Conservation (phyloP, 2,329 filamentous ascomycete genomes). For the Mycosphaerella arachidis region DNA sequence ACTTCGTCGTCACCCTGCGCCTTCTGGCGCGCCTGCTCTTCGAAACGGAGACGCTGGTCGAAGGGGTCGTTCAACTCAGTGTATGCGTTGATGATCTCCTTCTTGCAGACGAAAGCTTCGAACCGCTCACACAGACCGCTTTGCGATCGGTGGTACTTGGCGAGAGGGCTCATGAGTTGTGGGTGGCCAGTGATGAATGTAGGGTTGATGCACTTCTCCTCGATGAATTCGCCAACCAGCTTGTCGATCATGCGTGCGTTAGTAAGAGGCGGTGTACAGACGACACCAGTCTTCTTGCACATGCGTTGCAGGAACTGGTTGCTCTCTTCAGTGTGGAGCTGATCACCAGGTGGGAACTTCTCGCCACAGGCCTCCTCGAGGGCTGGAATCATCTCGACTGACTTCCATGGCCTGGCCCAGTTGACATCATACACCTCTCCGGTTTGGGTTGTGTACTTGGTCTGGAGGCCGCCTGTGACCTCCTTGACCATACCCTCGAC, state of each 20-base stretch:
- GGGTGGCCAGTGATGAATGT: conserved; percentile 85
- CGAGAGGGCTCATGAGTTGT: conserved; percentile 84
- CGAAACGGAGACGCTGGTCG: conserved; percentile 84
- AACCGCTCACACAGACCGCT: conserved; percentile 92
- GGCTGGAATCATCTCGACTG: conserved; percentile 91
- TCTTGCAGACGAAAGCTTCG: conserved; percentile 94
- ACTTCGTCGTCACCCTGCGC: conserved; percentile 95
- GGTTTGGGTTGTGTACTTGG: conserved; percentile 73
- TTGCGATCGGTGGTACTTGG: conserved; percentile 83
- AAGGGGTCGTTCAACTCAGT: conserved; percentile 98
- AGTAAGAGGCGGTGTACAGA: conserved; percentile 84
- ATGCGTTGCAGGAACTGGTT: conserved; percentile 80
- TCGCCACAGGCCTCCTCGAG: conserved; percentile 86
- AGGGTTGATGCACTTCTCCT: conserved; percentile 88
- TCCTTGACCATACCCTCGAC: conserved; percentile 85
- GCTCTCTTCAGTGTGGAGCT: conserved; percentile 85
- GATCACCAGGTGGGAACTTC: conserved; percentile 85
- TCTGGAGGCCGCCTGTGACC: conserved; percentile 60
- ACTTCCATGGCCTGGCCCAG: conserved; percentile 92
- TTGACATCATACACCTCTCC: conserved; percentile 88
- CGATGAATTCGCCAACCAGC: conserved; percentile 84
- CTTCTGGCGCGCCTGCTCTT: conserved; percentile 95
- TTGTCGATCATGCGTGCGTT: conserved; percentile 97
- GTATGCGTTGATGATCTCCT: conserved; percentile 95
- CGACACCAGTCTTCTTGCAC: conserved; percentile 83